Conservation (phyloP, 371 early-diverging fungal species). For the Fennellomyces sp. region DNA sequence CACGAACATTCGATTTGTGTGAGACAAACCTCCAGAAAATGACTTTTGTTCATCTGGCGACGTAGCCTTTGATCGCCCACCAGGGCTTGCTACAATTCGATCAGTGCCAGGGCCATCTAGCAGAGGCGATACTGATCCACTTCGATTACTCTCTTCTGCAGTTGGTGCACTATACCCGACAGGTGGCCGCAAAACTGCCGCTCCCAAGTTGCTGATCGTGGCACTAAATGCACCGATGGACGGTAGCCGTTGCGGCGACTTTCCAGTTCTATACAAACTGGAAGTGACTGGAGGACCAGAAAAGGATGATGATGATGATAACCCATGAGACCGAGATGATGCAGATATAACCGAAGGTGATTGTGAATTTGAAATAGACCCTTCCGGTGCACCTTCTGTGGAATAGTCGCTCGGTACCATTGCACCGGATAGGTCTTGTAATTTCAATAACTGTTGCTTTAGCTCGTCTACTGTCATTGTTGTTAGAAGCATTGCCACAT, state of each 20-base stretch:
- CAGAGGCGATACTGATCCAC: background rate
- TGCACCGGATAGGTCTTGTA: background rate
- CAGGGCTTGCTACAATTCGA: too few species aligned
- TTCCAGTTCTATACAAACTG: background rate
- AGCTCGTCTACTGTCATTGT: background rate
- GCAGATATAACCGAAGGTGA: background rate
- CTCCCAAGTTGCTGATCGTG: background rate
- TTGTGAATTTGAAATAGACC: background rate
- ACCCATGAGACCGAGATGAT: background rate
- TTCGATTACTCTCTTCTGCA: background rate
- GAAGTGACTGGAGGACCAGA: too few species aligned
- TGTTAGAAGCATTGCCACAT: background rate
- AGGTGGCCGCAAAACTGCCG: background rate
- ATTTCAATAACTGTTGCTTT: background rate
- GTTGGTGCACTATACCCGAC: background rate
- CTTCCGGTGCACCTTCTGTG: background rate
- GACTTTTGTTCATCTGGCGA: background rate
- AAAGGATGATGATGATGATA: background rate
- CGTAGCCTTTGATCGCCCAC: too few species aligned
- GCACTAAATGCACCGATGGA: constrained; percentile 2
- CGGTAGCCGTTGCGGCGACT: constrained; percentile 1
- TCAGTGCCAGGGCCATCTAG: background rate
- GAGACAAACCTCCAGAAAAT: background rate
- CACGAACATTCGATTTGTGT: too few species aligned
- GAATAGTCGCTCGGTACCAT: background rate